phyloP scores from a whole-genome alignment of 139 green algal species.

The Marvania coccoides region DNA sequence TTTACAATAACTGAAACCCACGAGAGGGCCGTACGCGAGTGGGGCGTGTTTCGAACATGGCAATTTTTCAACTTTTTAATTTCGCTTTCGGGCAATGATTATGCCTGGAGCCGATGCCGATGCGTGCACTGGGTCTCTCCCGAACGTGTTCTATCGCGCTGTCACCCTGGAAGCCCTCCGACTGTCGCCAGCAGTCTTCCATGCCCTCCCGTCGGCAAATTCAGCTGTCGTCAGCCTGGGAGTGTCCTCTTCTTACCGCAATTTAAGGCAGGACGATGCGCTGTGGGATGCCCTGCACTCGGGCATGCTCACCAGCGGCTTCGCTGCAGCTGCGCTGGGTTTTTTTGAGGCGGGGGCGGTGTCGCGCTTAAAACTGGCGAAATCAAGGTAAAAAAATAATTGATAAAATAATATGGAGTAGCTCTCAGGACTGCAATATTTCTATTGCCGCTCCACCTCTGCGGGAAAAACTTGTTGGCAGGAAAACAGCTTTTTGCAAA shows the following conservation, averaged over 20 bases:
- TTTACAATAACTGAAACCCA: no score
- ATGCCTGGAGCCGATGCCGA: not conserved
- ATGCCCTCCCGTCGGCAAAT: not conserved
- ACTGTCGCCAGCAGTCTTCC: not conserved
- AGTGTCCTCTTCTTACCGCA: conserved; percentile 5
- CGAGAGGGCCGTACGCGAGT: no score
- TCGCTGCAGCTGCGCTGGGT: conserved; percentile 45
- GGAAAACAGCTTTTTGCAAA: no score
- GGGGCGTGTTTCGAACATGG: no score
- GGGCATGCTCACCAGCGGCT: conserved; percentile 47
- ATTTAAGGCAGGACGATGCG: conserved; percentile 39
- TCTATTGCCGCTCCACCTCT: no score
- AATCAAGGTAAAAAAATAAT: not conserved
- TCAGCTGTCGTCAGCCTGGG: not conserved
- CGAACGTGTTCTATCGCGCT: not conserved
- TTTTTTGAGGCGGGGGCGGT: conserved; percentile 39
- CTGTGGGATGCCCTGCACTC: conserved; percentile 49
- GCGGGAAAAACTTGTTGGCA: no score
- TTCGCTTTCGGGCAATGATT: not conserved
- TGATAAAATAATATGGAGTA: no score
- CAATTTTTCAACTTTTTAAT: no score
- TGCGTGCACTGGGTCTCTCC: not conserved
- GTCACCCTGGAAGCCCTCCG: not conserved
- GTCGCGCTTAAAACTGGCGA: conserved; percentile 26
- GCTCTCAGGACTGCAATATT: no score